Conservation (phyloP, 2,329 filamentous ascomycete genomes). For the Gnomoniopsis sp. region DNA sequence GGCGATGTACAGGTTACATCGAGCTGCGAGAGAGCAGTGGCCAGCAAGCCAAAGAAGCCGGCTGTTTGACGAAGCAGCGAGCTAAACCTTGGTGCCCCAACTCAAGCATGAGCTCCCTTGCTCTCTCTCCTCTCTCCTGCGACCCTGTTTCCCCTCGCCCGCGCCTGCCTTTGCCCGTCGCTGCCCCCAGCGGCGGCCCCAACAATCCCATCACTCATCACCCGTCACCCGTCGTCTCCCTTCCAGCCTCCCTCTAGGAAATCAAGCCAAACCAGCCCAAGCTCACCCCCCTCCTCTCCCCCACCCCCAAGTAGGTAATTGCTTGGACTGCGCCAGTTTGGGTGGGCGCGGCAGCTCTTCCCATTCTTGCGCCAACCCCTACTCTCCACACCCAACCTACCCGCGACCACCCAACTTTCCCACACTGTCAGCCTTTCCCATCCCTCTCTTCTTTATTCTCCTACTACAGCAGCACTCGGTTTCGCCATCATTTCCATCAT, state of each 20-base stretch:
- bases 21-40: neutral
- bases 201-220: neutral
- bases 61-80: constrained; percentile 6
- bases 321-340: constrained; percentile 3
- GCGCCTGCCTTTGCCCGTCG: neutral
- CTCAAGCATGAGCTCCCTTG: neutral
- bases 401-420: constrained; percentile 20
- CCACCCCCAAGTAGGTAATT: neutral
- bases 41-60: neutral
- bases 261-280: neutral
- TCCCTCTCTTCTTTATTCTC: constrained; percentile 18
- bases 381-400: constrained; percentile 14
- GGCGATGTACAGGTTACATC: neutral
- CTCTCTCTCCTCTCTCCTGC: neutral
- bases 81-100: constrained; percentile 12
- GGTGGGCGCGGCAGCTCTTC: neutral
- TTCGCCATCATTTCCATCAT: neutral
- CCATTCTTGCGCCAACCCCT: neutral
- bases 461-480: constrained; percentile 1
- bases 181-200: neutral
- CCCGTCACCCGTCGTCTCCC: too few species aligned
- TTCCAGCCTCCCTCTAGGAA: neutral
- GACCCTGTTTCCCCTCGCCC: neutral
- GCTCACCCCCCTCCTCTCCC: neutral
- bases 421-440: constrained; percentile 24